Evolutionary conservation across 495 filamentous ascomycete genomes (phyloP).

Genomic region (Pseudevernia furfuracea): DNA sequence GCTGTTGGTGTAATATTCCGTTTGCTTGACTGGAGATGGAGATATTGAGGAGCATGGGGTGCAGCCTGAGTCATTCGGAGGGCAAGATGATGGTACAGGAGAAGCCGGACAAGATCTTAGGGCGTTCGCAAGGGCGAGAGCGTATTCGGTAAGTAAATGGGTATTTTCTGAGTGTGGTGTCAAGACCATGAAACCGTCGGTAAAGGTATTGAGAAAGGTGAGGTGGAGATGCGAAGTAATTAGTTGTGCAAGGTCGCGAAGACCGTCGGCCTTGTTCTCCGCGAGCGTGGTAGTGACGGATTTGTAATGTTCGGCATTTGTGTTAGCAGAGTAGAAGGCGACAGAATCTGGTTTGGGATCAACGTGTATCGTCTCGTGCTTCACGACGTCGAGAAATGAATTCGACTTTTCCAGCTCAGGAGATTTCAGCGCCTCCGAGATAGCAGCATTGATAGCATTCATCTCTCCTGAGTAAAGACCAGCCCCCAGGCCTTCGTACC

Average conservation of each 20-base stretch:
- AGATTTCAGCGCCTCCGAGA: conserved; percentile 55
- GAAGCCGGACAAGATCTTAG: conserved; percentile 65
- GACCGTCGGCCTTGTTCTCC: conserved; percentile 47
- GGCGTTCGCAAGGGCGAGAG: conserved; percentile 59
- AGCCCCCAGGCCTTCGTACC: conserved; percentile 64
- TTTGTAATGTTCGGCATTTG: conserved; percentile 55
- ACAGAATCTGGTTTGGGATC: conserved; percentile 58
- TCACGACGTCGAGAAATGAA: conserved; percentile 51
- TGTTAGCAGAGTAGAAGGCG: conserved; percentile 67
- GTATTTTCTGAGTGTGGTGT: conserved; percentile 69
- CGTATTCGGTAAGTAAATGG: conserved; percentile 60
- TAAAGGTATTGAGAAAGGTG: conserved; percentile 75
- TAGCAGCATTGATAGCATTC: conserved; percentile 52
- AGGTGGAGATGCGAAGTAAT: conserved; percentile 82
- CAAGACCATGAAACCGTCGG: conserved; percentile 65
- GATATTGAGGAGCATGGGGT: conserved; percentile 58
- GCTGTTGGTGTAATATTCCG: conserved; percentile 51
- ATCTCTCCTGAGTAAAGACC: conserved; percentile 71
- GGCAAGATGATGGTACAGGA: conserved; percentile 71
- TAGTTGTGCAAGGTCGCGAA: conserved; percentile 58
- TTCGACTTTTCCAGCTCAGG: conserved; percentile 47
- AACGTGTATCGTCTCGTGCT: conserved; percentile 50
- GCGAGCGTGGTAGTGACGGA: conserved; percentile 55
- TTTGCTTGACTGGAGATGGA: conserved; percentile 50
- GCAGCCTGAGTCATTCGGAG: conserved; percentile 70